Base-by-base conservation (phyloP, 2,329 filamentous ascomycete species). In the Fusarium equiseti region DNA sequence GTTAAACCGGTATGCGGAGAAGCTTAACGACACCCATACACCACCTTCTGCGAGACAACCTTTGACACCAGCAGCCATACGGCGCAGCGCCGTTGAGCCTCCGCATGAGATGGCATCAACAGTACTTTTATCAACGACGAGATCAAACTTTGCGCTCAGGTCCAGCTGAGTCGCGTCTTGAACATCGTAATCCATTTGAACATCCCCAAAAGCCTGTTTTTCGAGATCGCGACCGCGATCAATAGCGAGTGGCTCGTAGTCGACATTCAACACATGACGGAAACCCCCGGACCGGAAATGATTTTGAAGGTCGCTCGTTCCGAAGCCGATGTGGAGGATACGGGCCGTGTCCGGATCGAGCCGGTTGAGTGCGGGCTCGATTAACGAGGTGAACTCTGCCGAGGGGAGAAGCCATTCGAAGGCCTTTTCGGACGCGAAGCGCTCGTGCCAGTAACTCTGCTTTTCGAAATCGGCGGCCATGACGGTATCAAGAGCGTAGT, bases 361-460 rank as follows among this genome's bases (percentile, higher is more conserved):
- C 1, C 35, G 57, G 10, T 65, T 56, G 6, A 86, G 78, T 38
- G 81, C 67, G 1, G 83, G 83, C 29, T 80, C 74, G 31, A 85
- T 57, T 57, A 84, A 71, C 29, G 74, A 63, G 60, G 84, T 74
- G 66, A 87, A 84, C 15, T 78, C 77, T 1, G 75, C 63, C 0
- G 84, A 86, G 4, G 81, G 65, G 16, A 80, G 66, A 18, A 86
- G 79, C 84, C 85, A 87, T 71, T 86, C 85, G 60, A 86, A 86
- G 12, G 79, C 73, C 8, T 75, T 78, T 70, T 87, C 84, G 16
- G 77, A 77, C 18, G 75, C 60, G 78, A 86, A 87, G 27, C 85
- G 82, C 8, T 80, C 63, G 57, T 79, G 82, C 85, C 85, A 87
- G 73, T 86, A 87, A 65, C 79, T 81, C 70, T 84, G 82, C 43